Evolutionary conservation across 495 filamentous ascomycete genomes (phyloP), one percentile per base, ranked within the genome.

Genomic region (Choiromyces venosus): DNA sequence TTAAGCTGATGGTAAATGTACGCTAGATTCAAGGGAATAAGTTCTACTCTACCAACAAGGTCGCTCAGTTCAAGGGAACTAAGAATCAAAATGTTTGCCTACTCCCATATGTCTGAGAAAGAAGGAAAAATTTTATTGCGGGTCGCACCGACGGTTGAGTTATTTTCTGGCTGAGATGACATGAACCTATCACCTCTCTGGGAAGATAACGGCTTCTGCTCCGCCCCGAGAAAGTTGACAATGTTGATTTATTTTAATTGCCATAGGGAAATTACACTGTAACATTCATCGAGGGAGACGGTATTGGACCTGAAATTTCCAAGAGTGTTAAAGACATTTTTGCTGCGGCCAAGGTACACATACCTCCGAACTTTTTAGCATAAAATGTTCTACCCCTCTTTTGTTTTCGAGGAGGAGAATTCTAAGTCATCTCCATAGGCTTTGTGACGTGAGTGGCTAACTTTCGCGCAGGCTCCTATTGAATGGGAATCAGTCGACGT

Each of bases 281-380:
- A 80, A 95, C 93, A 79, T 87, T 99, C 83, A 99, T 99, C 77
- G 95, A 99, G 86, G 95, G 95, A 85, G 95, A 98, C 81, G 95
- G 95, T 83, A 99, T 99, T 82, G 95, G 95, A 73, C 94, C 94
- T 71, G 94, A 99, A 85, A 98, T 99, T 81, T 90, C 95, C 76
- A 92, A 96, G 84, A 94, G 94, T 37, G 93, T 99, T 74, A 97
- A 97, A 87, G 92, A 97, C 83, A 98, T 99, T 83, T 99, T 96
- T 85, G 87, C 90, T 76, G 96, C 96, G 79, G 95, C 96, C 74
- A 92, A 94, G 85, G 94, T 96, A 14, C 25, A 29, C 52, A 87
- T 68, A 82, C 76, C 68, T 18, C 21, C 35, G 37, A 37, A 64
- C 35, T 4, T 35, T 65, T 46, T 19, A 36, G 16, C 5, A 36